Percentiles rank a stretch among this genome's conserved stretches.
These are phyloP conservation scores for Mallotus repandus DNA, from an alignment of 441 rosid species.

Conservation along the genomic window DNA sequence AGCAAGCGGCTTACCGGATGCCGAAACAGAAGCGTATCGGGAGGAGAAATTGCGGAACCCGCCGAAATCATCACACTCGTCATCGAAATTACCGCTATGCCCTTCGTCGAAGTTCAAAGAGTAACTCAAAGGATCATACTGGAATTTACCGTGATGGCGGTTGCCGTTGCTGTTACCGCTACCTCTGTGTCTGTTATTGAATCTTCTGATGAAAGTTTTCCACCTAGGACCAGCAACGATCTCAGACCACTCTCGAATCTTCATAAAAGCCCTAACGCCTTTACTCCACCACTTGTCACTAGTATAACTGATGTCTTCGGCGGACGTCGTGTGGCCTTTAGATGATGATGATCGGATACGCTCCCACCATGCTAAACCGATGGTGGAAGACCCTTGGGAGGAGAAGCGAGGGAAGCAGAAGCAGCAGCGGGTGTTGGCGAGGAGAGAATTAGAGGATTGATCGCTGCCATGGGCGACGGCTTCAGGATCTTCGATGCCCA, in stretches of 20 bases:
- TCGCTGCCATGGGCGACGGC: not conserved
- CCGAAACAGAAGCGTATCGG: slow-evolving; percentile 42
- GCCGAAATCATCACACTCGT: slow-evolving; percentile 28
- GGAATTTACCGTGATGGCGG: slow-evolving; percentile 44
- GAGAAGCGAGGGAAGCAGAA: slow-evolving; percentile 57
- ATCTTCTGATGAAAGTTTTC: slow-evolving; percentile 84
- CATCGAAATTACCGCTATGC: slow-evolving; percentile 28
- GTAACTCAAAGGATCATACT: slow-evolving; percentile 78
- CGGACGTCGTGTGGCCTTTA: not conserved
- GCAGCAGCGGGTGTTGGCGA: slow-evolving; percentile 35
- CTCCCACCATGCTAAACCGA: slow-evolving; percentile 54
- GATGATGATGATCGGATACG: slow-evolving; percentile 35
- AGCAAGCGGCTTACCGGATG: slow-evolving; percentile 16
- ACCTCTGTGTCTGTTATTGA: slow-evolving; percentile 46
- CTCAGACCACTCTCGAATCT: slow-evolving; percentile 83
- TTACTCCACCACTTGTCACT: slow-evolving; percentile 38
- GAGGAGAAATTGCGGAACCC: slow-evolving; percentile 48
- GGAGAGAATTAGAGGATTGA: slow-evolving; percentile 27
- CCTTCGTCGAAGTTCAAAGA: slow-evolving; percentile 63
- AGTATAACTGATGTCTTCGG: too few species aligned
- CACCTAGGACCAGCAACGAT: slow-evolving; percentile 88
- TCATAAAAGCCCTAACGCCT: slow-evolving; percentile 40
- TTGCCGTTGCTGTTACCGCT: too few species aligned
- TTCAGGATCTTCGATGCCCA: slow-evolving; percentile 13
- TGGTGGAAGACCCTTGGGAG: slow-evolving; percentile 34